Evolutionary conservation across 2,329 filamentous ascomycete species (phyloP), one percentile per base, ranked within the genome.

Genomic region (Neofusicoccum sp.): DNA sequence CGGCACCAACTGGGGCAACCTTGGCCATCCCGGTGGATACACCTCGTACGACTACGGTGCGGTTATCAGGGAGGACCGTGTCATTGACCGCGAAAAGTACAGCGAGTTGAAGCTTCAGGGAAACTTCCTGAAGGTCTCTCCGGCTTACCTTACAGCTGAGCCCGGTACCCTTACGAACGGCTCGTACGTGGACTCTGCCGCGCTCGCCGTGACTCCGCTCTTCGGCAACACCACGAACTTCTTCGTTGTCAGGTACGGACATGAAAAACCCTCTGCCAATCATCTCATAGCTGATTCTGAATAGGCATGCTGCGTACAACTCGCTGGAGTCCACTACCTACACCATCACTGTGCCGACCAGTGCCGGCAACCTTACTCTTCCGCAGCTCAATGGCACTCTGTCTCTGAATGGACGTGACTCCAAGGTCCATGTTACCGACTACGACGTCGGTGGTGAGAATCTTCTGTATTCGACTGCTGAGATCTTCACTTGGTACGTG

Each of bases 1-100:
- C 12, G 90, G 90, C 5, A 93, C 90, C 0, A 95, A 93, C 70
- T 93, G 90, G 90, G 90, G 90, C 0, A 93, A 74, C 63, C 73
- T 91, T 4, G 88, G 89, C 0, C 85, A 91, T 65, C 81, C 87
- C 8, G 86, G 85, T 41, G 78, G 70, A 6, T 80, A 81, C 65
- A 80, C 79, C 0, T 82, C 79, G 3, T 87, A 87, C 67, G 84
- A 87, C 66, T 87, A 86, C 65, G 82, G 83, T 4, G 79, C 85
- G 4, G 77, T 80, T 6, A 90, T 93, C 57, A 80, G 82, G 1
- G 90, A 95, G 69, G 86, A 89, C 43, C 82, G 90, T 26, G 82
- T 82, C 1, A 78, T 93, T 3, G 76, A 80, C 30, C 82, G 89
- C 1, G 89, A 92, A 69, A 93, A 93, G 71, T 93, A 91, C 71